Evolutionary conservation across 2,329 filamentous ascomycete genomes (phyloP).

Genomic region (Pyrenochaeta sp.): DNA sequence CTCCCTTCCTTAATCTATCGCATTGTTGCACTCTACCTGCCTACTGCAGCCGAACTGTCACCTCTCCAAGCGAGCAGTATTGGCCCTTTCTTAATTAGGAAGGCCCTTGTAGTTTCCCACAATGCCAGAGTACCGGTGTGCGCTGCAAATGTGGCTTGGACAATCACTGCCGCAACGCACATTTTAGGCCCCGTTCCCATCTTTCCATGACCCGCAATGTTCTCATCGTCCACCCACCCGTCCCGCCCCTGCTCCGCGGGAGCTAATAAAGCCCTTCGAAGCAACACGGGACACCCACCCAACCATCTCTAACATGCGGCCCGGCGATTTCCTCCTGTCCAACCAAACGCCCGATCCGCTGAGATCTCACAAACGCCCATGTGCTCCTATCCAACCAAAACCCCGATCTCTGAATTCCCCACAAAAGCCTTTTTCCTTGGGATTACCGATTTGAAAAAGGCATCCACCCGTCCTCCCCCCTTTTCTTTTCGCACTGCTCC

Average conservation of each 20-base stretch:
- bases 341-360: not conserved
- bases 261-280: not conserved
- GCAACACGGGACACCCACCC: not conserved
- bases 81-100: not conserved
- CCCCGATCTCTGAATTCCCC: not conserved
- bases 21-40: not conserved
- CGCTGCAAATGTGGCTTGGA: not conserved
- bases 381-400: not conserved
- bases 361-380: not conserved
- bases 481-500: too few relatives aligned
- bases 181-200: not conserved
- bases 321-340: not conserved
- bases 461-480: too few relatives aligned
- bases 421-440: too few relatives aligned
- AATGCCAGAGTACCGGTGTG: too few relatives aligned
- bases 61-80: not conserved
- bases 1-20: not conserved
- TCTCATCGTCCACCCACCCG: too few relatives aligned
- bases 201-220: too few relatives aligned
- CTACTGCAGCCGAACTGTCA: not conserved
- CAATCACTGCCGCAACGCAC: not conserved
- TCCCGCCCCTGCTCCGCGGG: not conserved
- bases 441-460: too few relatives aligned
- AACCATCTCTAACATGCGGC: not conserved
- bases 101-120: too few relatives aligned